Percentiles rank a stretch among this genome's conserved stretches.
Conservation (phyloP, 2,329 filamentous ascomycete genomes). For the Paraphoma chrysanthemicola region DNA sequence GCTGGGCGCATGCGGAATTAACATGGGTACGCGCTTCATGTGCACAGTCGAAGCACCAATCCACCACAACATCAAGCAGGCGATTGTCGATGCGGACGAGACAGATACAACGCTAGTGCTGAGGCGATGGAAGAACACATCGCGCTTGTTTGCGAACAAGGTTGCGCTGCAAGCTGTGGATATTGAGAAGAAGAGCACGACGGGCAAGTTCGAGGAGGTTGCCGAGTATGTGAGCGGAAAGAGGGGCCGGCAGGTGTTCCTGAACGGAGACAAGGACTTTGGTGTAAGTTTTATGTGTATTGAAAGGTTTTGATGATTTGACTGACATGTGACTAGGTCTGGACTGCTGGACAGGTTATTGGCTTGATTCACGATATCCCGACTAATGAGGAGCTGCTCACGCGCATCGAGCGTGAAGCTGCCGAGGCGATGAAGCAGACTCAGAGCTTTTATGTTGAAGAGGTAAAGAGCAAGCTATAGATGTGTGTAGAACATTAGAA, state of each 20-base stretch:
- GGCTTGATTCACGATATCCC: constrained; percentile 61
- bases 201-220: constrained; percentile 88
- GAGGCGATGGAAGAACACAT: constrained; percentile 91
- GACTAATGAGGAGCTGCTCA: constrained; percentile 54
- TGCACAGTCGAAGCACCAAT: constrained; percentile 92
- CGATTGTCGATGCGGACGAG: constrained; percentile 87
- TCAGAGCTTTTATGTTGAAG: constrained; percentile 44
- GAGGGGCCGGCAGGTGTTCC: constrained; percentile 87
- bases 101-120: constrained; percentile 90
- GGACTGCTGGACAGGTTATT: constrained; percentile 97
- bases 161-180: constrained; percentile 80
- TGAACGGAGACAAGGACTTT: constrained; percentile 88
- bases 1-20: constrained; percentile 90
- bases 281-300: constrained; percentile 56
- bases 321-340: constrained; percentile 67
- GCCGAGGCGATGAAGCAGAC: constrained; percentile 50
- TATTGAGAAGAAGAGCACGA: constrained; percentile 81
- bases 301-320: background rate
- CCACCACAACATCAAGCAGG: constrained; percentile 90
- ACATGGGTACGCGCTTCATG: constrained; percentile 99
- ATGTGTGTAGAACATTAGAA: background rate
- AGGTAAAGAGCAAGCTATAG: constrained; percentile 52
- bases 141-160: constrained; percentile 87
- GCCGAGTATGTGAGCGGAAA: constrained; percentile 88
- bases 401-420: constrained; percentile 56